A percentile compares a stretch with the other conserved stretches of the same genome.
These are phyloP conservation scores for Antitrichia curtipendula DNA, from an alignment of 225 moss, liverwort and hornwort genomes.

Conservation along the genomic window DNA sequence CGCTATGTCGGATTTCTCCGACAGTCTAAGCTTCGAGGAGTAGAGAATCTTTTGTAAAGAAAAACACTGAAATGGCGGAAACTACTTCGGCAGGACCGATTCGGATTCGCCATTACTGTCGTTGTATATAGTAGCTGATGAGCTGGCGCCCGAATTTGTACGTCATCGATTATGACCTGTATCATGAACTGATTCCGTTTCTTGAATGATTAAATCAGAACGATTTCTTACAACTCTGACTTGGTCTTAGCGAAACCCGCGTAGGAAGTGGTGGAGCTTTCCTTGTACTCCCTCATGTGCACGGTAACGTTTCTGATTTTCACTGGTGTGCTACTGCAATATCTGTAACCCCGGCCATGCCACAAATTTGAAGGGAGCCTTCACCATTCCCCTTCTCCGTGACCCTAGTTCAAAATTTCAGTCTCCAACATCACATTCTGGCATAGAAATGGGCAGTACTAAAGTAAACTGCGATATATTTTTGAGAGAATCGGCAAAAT, in stretches of 20 bases:
- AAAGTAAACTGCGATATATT: too few species aligned
- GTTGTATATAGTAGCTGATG: neutral
- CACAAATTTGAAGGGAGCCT: neutral
- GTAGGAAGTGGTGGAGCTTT: neutral
- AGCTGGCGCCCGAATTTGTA: neutral
- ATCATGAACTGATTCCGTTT: neutral
- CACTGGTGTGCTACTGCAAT: neutral
- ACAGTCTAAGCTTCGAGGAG: conserved; percentile 22
- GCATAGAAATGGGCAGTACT: neutral
- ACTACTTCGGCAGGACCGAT: neutral
- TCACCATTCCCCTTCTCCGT: neutral
- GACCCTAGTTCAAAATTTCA: neutral
- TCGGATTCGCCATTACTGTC: neutral
- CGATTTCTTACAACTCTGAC: too few species aligned
- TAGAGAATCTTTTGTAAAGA: neutral
- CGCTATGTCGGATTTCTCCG: conserved; percentile 23
- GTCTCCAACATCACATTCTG: too few species aligned
- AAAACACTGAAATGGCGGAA: neutral
- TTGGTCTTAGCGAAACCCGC: neutral
- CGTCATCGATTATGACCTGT: conserved; percentile 6
- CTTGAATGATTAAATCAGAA: neutral
- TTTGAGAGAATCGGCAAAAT: neutral
- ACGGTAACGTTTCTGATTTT: too few species aligned
- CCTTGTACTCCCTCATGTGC: too few species aligned
- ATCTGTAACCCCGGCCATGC: neutral